Base-by-base conservation (phyloP, 352 stramenopile species). In the Phytophthora pisi region DNA sequence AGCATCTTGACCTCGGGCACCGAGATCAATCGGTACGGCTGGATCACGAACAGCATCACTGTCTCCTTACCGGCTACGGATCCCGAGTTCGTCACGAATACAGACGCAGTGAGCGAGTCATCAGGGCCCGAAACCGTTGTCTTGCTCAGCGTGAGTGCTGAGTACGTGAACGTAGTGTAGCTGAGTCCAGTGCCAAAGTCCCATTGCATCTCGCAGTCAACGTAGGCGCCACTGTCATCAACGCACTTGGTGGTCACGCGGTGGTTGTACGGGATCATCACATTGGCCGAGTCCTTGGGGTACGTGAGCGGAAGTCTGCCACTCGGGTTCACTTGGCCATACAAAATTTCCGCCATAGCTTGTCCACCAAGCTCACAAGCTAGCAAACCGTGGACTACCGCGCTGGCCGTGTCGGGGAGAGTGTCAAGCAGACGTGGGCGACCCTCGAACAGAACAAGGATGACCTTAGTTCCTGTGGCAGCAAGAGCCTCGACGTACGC, bases 241-340 rank as follows among this genome's bases (percentile, higher is more conserved):
- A 69, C 66, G 43, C 85, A 93, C n/a, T 78, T 75, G 8, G 75
- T 78, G 4, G 64, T 82, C n/a, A 86, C 78, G 6, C 69, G 82
- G 65, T 92, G 84, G 57, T 91, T 91, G 81, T 95, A 95, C 43
- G 81, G 78, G 58, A 92, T 90, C 55, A 78, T 77, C 13, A 89
- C 68, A 47, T 88, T 90, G n/a, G 66, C 79, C 0, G 77, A 66
- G 59, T 90, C 68, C 66, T 85, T 86, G 5, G 85, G 87, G 71
- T 93, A 97, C 16, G 88, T 96, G 58, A 97, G 81, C 11, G 90
- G 86, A 10, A 97, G 68, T 31, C 79, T 64, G 0, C 90, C 91
- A 36, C 86, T 96, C n/a, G 90, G 90, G 67, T 95, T 96, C 28
- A 89, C 78, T 8, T 76, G 52, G 5, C 91, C 91, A 50, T 88